Evolutionary conservation across 106 monocot genomes (phyloP).

Genomic region (Dendrobium nobile): DNA sequence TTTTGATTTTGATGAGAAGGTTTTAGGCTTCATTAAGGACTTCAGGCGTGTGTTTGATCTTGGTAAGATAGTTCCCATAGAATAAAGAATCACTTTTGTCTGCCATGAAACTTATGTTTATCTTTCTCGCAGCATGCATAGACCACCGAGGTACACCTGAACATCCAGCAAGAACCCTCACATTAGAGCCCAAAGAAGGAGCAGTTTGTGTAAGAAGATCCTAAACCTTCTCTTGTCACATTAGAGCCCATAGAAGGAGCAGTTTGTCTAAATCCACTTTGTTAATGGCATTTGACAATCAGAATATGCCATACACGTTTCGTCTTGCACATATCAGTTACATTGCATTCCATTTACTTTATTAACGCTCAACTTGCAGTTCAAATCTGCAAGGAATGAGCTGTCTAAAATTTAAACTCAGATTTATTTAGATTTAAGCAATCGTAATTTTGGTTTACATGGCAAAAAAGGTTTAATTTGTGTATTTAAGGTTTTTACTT

Average conservation of each 20-base stretch:
- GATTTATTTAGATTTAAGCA: background rate
- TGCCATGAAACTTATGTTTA: background rate
- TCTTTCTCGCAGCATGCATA: constrained; percentile 39
- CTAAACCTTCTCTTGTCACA: too few relatives aligned
- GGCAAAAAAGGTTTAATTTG: background rate
- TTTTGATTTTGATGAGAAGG: constrained; percentile 82
- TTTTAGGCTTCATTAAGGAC: constrained; percentile 77
- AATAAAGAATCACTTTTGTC: background rate
- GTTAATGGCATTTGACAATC: background rate
- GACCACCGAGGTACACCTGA: constrained; percentile 74
- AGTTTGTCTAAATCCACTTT: background rate
- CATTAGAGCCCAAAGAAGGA: constrained; percentile 37
- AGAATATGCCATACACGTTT: background rate
- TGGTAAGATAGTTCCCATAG: constrained; percentile 29
- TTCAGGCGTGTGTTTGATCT: constrained; percentile 77
- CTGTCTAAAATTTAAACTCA: background rate
- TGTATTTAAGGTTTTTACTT: background rate
- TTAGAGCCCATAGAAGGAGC: too few relatives aligned
- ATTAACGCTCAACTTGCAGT: too few relatives aligned
- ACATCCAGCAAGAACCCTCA: constrained; percentile 59
- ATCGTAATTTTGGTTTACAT: background rate
- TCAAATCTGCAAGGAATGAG: background rate
- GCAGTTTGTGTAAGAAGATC: constrained; percentile 49
- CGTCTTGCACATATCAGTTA: background rate
- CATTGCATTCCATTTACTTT: background rate